Evolutionary conservation across 768 basidiomycete genomes (phyloP), one percentile per base, ranked within the genome.

Genomic region (Exidia glandulosa): DNA sequence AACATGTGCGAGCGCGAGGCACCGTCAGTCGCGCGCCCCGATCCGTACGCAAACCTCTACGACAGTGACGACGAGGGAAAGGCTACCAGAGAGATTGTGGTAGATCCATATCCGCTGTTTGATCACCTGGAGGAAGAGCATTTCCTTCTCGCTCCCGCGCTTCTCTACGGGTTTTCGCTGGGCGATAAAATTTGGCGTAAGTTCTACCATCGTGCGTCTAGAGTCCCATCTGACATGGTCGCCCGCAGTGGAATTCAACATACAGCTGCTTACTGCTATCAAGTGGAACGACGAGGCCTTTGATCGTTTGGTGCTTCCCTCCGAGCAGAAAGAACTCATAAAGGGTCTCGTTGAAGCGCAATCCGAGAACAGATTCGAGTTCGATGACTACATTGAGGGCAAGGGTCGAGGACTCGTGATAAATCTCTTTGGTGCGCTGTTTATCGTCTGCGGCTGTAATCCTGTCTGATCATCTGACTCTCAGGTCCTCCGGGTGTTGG

Each of bases 151-250:
- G 74, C 83, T 1, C 74, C 84, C 0, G 77, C 81, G 0, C 73
- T 81, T 34, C 78, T 85, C 2, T 81, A 81, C 61, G 84, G 83
- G 0, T 87, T 86, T 69, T 83, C 83, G 69, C 69, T 86, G 54
- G 64, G 69, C 4, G 82, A 82, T 61, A 85, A 85, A 68, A 64
- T 75, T 4, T 84, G 83, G 83, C 69, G 83, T 83, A 66, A 63
- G 81, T 75, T 0, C 3, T 54, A 55, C 59, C 59, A 16, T 56
- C 55, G n/a, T n/a, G n/a, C n/a, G n/a, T n/a, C n/a, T n/a, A n/a
- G n/a, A n/a, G n/a, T n/a, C n/a, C n/a, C n/a, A n/a, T n/a, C n/a
- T n/a, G n/a, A 31, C 29, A 47, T 27, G 12, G 27, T 9, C 3
- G 27, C 29, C 25, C 25, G 3, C 60, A 85, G 83, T 85, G 62